phyloP scores from a whole-genome alignment of 805 yeast species.

The Saccharomycopsis selenospora region DNA sequence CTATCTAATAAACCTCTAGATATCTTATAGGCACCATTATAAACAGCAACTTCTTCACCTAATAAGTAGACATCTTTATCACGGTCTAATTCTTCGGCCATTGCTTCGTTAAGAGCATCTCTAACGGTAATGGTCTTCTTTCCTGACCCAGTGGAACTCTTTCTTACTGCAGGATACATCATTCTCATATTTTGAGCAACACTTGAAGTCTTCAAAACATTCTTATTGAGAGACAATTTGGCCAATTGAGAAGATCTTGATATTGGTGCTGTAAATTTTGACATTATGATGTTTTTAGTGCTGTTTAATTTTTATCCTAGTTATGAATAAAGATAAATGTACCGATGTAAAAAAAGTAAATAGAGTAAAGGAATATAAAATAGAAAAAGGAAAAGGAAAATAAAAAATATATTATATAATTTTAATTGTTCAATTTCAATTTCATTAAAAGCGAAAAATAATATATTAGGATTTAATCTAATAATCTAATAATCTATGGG shows the following conservation, averaged over 20 bases:
- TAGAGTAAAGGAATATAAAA: too few species aligned
- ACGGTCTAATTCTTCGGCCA: constrained; percentile 95
- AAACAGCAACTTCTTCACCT: constrained; percentile 99
- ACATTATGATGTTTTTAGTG: constrained; percentile 3
- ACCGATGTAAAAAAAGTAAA: too few species aligned
- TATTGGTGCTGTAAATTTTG: constrained; percentile 17
- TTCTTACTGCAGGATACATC: constrained; percentile 14
- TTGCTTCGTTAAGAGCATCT: constrained; percentile 91
- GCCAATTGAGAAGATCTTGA: constrained; percentile 21
- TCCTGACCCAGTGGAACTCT: constrained; percentile 30
- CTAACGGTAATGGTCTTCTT: constrained; percentile 79
- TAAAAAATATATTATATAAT: too few species aligned
- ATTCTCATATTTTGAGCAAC: constrained; percentile 14
- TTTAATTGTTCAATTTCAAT: too few species aligned
- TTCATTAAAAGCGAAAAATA: too few species aligned
- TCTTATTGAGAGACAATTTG: constrained; percentile 7
- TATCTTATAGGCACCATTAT: constrained; percentile 98
- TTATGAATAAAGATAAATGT: too few species aligned
- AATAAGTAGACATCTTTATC: constrained; percentile 90
- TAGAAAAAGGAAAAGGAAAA: too few species aligned
- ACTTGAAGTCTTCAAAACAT: constrained; percentile 8
- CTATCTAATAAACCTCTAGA: constrained; percentile 93
- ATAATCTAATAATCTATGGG: too few species aligned
- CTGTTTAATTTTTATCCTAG: too few species aligned
- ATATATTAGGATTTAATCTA: too few species aligned